phyloP scores from a whole-genome alignment of 148 eudicot species.

The Chenopodium suecicum region DNA sequence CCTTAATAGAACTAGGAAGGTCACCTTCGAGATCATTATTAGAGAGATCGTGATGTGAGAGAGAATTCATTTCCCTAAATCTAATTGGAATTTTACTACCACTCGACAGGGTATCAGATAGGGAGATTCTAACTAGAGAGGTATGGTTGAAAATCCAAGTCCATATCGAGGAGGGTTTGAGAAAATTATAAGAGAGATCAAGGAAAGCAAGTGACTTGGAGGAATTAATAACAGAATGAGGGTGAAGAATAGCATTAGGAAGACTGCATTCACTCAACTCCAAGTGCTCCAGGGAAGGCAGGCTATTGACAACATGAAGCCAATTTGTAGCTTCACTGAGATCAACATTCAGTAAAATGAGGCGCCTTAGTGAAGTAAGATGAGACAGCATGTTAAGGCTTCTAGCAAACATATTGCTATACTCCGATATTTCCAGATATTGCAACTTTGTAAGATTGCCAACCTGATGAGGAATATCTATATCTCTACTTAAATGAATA shows the following conservation, averaged over 20 bases:
- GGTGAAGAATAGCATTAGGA: slow-evolving; percentile 4
- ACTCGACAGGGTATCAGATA: background rate
- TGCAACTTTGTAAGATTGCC: slow-evolving; percentile 27
- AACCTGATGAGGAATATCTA: slow-evolving; percentile 19
- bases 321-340: slow-evolving; percentile 18
- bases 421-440: background rate
- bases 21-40: background rate
- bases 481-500: background rate
- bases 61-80: slow-evolving; percentile 13
- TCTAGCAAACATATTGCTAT: background rate
- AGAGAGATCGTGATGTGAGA: slow-evolving; percentile 20
- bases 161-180: slow-evolving; percentile 18
- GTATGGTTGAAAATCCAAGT: slow-evolving; percentile 24
- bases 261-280: slow-evolving; percentile 12
- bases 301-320: slow-evolving; percentile 17
- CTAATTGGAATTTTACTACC: slow-evolving; percentile 6
- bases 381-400: slow-evolving; percentile 16
- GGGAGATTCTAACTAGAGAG: slow-evolving; percentile 1
- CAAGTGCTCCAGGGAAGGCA: slow-evolving; percentile 28
- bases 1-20: slow-evolving; percentile 11
- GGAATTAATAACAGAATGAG: slow-evolving; percentile 2
- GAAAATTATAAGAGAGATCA: slow-evolving; percentile 18
- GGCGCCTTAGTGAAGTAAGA: slow-evolving; percentile 21
- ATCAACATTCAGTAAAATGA: background rate
- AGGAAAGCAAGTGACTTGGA: slow-evolving; percentile 28